These are phyloP conservation scores for Thalassiosira livingstoniorum DNA, from an alignment of 352 stramenopile species.

Conservation along the genomic window DNA sequence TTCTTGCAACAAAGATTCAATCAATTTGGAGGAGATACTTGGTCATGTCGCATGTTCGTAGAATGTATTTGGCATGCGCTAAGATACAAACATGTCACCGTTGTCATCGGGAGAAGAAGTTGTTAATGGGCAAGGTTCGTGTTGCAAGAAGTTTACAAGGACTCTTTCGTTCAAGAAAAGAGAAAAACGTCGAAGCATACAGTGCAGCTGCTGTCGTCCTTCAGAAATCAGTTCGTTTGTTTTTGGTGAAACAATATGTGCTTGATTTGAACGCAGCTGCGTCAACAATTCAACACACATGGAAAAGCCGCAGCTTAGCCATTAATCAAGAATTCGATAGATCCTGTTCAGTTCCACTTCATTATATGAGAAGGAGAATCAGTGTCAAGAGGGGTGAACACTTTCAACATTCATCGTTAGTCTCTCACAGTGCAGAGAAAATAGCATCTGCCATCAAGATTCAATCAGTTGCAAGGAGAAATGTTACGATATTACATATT, in stretches of 20 bases:
- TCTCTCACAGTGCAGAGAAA: background rate
- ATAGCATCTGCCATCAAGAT: slow-evolving; percentile 10
- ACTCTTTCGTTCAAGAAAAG: slow-evolving; percentile 12
- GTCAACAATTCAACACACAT: slow-evolving; percentile 11
- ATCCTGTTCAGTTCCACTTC: background rate
- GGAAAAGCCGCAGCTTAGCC: background rate
- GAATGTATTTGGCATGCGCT: background rate
- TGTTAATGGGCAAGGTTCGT: background rate
- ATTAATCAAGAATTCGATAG: background rate
- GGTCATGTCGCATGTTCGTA: background rate
- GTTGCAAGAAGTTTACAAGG: background rate
- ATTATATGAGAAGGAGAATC: background rate
- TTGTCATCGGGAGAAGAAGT: background rate
- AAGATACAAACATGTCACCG: slow-evolving; percentile 9
- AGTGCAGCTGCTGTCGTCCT: background rate
- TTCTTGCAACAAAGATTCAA: slow-evolving; percentile 14
- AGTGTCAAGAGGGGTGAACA: background rate
- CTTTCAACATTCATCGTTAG: background rate
- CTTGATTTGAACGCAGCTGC: background rate
- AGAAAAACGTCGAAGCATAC: too few species aligned
- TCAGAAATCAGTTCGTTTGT: background rate
- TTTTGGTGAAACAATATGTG: background rate
- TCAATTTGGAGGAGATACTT: background rate
- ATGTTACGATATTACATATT: background rate
- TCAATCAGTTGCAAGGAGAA: background rate